These are phyloP conservation scores for Phytophthora kernoviae DNA, from an alignment of 352 stramenopile species.

Conservation along the genomic window DNA sequence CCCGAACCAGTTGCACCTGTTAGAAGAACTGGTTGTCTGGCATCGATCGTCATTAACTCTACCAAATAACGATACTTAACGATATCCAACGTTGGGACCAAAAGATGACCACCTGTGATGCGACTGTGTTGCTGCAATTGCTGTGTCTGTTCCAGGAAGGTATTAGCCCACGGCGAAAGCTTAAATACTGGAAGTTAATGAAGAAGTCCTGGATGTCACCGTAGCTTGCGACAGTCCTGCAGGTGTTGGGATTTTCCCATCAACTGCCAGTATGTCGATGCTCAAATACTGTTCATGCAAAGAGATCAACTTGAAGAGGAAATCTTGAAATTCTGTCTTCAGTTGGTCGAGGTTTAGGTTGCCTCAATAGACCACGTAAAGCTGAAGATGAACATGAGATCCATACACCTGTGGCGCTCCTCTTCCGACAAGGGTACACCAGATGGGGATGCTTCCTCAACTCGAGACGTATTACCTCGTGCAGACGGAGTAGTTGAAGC, in stretches of 20 bases:
- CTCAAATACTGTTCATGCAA: conserved; percentile 56
- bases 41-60: conserved; percentile 56
- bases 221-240: conserved; percentile 46
- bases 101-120: conserved; percentile 29
- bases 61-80: conserved; percentile 69
- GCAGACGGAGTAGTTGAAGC: not conserved
- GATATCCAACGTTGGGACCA: conserved; percentile 72
- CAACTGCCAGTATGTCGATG: conserved; percentile 52
- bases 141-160: conserved; percentile 9
- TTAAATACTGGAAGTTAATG: conserved; percentile 67
- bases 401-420: conserved; percentile 57
- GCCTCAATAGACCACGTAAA: conserved; percentile 75
- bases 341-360: conserved; percentile 52
- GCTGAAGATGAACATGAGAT: conserved; percentile 73
- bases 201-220: conserved; percentile 72
- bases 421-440: conserved; percentile 37
- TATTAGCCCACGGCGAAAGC: conserved; percentile 61
- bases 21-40: conserved; percentile 80
- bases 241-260: conserved; percentile 55
- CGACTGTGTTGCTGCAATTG: conserved; percentile 21
- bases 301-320: conserved; percentile 47
- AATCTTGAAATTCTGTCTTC: conserved; percentile 54
- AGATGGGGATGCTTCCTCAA: conserved; percentile 22
- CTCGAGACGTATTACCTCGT: conserved; percentile 1
- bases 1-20: conserved; percentile 89